phyloP scores from a whole-genome alignment of 495 filamentous ascomycete genomes.

The Wilcoxina mikolae region DNA sequence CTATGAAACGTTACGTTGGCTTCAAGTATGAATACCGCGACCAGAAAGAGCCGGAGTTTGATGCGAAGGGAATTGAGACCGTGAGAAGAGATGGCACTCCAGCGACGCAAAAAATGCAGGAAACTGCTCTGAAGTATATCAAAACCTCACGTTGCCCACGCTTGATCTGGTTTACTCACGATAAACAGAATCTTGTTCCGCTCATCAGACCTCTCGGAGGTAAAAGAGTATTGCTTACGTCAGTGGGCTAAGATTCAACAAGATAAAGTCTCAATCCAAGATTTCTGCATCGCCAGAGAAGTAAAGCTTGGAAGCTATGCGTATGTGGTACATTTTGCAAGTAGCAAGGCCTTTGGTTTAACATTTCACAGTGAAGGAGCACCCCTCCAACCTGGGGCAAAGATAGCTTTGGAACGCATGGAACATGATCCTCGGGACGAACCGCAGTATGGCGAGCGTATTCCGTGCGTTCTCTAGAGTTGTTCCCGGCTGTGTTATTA shows the following conservation, averaged over 20 bases:
- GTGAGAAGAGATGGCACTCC: slow-evolving; percentile 88
- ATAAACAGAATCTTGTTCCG: slow-evolving; percentile 55
- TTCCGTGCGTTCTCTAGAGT: slow-evolving; percentile 37
- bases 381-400: slow-evolving; percentile 67
- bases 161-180: neutral
- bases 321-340: slow-evolving; percentile 11
- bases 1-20: slow-evolving; percentile 96
- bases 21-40: slow-evolving; percentile 80
- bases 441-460: slow-evolving; percentile 88
- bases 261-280: slow-evolving; percentile 74
- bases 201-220: slow-evolving; percentile 72
- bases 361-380: slow-evolving; percentile 45
- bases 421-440: slow-evolving; percentile 68
- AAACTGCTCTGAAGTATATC: slow-evolving; percentile 64
- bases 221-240: slow-evolving; percentile 78
- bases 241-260: slow-evolving; percentile 91
- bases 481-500: neutral
- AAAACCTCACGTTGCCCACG: neutral
- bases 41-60: slow-evolving; percentile 77
- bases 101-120: slow-evolving; percentile 93
- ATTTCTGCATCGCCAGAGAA: slow-evolving; percentile 89
- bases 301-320: slow-evolving; percentile 76
- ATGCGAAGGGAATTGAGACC: slow-evolving; percentile 96
- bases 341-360: too few species aligned
- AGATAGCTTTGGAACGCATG: slow-evolving; percentile 76